Base-by-base conservation (phyloP, 2,329 filamentous ascomycete genomes). In the Hawksworthiomyces lignivorus region DNA sequence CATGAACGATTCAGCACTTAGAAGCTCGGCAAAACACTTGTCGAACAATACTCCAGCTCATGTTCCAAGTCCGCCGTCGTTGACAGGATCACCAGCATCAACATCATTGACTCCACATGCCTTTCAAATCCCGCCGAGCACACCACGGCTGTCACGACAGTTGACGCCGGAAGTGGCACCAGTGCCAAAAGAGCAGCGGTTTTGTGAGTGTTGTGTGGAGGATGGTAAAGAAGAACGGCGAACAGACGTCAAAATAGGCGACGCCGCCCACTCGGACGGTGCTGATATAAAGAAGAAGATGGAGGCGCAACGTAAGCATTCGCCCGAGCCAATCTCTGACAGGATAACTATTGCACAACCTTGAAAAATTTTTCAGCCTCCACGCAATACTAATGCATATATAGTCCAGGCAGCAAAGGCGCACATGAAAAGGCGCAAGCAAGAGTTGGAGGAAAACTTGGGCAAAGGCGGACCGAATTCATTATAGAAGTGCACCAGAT, bases 301-400 rank as follows among this genome's bases (percentile, higher is more conserved):
- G 29, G 43, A 41, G 29, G 26, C 29, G 12, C 43, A 45, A 10
- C 38, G 43, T 45, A 20, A 30, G 43, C 36, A n/a, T n/a, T n/a
- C n/a, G n/a, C n/a, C n/a, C n/a, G n/a, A n/a, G n/a, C n/a, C n/a
- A n/a, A n/a, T n/a, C n/a, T n/a, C n/a, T n/a, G n/a, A n/a, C n/a
- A n/a, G n/a, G n/a, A n/a, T n/a, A n/a, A n/a, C n/a, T 15, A 5
- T 10, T 17, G 9, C 28, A n/a, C 21, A 32, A 14, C 11, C 8
- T 26, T n/a, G n/a, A n/a, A n/a, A n/a, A n/a, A n/a, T n/a, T n/a
- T n/a, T n/a, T n/a, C n/a, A n/a, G n/a, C n/a, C n/a, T n/a, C n/a
- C n/a, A n/a, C n/a, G n/a, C n/a, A n/a, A n/a, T 28, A 11, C 31
- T 41, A 31, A 41, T 27, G 15, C 5, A 2, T n/a, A 3, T 9